Conservation (phyloP, 2,329 filamentous ascomycete species). For the Arthrinium puccinioides region DNA sequence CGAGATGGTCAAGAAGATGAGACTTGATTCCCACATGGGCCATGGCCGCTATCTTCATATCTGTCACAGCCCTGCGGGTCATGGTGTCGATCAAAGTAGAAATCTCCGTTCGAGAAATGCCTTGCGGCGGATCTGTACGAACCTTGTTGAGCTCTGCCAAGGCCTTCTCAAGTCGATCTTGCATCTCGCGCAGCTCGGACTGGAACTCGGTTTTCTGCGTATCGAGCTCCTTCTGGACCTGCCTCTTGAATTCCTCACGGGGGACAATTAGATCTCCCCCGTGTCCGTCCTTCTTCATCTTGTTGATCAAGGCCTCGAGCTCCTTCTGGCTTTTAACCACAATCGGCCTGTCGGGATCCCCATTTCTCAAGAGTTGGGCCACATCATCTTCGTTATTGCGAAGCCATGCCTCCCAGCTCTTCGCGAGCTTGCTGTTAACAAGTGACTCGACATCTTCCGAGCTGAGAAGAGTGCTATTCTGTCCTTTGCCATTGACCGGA, state of each 20-base stretch:
- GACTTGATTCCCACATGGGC: slow-evolving; percentile 38
- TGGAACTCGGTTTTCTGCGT: slow-evolving; percentile 20
- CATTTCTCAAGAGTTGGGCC: slow-evolving; percentile 26
- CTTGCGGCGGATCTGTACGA: slow-evolving; percentile 13
- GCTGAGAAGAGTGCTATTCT: slow-evolving; percentile 12
- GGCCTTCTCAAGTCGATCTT: slow-evolving; percentile 8
- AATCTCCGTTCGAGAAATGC: slow-evolving; percentile 34
- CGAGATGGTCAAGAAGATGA: slow-evolving; percentile 35
- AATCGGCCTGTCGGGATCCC: slow-evolving; percentile 20
- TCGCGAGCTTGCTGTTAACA: slow-evolving; percentile 25
- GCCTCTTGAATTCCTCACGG: slow-evolving; percentile 39
- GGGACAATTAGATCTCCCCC: slow-evolving; percentile 22
- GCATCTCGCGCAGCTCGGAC: not conserved
- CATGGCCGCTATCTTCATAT: slow-evolving; percentile 38
- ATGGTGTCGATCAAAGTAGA: slow-evolving; percentile 30
- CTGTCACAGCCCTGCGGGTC: slow-evolving; percentile 34
- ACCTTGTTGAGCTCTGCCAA: slow-evolving; percentile 22
- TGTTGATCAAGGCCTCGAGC: slow-evolving; percentile 23
- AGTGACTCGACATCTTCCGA: slow-evolving; percentile 17
- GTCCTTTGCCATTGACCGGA: slow-evolving; percentile 11
- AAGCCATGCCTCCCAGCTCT: slow-evolving; percentile 45
- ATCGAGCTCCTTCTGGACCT: slow-evolving; percentile 33
- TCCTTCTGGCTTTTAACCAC: slow-evolving; percentile 15
- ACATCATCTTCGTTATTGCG: slow-evolving; percentile 36
- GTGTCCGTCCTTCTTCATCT: not conserved